Base-by-base conservation (phyloP, 2,329 filamentous ascomycete genomes). In the Ophiognomonia clavigignenti-juglandacearum region DNA sequence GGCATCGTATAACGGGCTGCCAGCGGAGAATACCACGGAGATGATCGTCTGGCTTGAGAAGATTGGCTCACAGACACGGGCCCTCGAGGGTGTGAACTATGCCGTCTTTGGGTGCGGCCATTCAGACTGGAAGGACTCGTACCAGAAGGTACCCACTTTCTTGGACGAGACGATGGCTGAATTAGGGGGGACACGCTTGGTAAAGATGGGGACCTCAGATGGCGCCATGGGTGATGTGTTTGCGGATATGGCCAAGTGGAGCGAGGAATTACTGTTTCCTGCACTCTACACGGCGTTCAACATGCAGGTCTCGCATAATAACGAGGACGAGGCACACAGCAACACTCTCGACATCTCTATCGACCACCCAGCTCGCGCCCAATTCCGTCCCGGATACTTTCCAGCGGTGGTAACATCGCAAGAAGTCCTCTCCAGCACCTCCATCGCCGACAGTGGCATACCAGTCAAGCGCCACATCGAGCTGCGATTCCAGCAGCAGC, bases 1-100 rank as follows among this genome's bases (percentile, higher is more conserved):
- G 0, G 77, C 86, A 0, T 83, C 80, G 1, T 91, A 90, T 55
- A 86, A 91, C 57, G 86, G 86, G 1, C 74, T 86, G 45, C 83
- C 86, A 0, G 79, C 85, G 0, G 83, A 88, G 51, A 89, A 91
- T 52, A 86, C 86, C 0, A 73, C 69, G 0, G 73, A 79, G 40
- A 90, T 90, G 56, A 74, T 83, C 20, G 67, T 73, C 16, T 90
- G 86, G 86, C 62, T 89, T 6, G 71, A 80, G 7, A 53, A 63
- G 3, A 65, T 74, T 4, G 68, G 75, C 45, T 71, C 66, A 5
- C 52, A 62, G 4, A 66, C 74, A n/a, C n/a, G n/a, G n/a, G n/a
- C n/a, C 3, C 60, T 86, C 19, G 66, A 77, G 8, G 74, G 72
- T 7, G 74, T 84, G 1, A 68, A 75, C 2, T 90, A 83, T 59